These are phyloP conservation scores for Metroxylon sagu DNA, from an alignment of 176 grass and related monocot genomes.

Conservation along the genomic window DNA sequence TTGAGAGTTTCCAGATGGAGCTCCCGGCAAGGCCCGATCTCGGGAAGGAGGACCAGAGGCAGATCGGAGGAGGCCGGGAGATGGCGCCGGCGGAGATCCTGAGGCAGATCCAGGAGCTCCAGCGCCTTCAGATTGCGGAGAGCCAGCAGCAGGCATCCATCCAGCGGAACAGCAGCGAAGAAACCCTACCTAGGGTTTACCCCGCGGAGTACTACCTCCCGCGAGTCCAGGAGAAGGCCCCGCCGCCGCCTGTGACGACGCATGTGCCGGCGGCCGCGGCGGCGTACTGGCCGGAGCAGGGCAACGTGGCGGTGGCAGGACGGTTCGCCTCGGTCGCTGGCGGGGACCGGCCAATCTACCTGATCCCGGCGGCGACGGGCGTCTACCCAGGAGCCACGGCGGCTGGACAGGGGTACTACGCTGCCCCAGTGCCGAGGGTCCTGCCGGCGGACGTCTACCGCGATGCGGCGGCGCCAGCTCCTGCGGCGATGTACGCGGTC, in stretches of 20 bases:
- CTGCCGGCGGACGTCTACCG: conserved; percentile 7
- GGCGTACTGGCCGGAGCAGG: no score
- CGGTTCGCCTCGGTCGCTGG: conserved; percentile 9
- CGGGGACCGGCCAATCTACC: conserved; percentile 13
- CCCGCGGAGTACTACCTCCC: conserved; percentile 40
- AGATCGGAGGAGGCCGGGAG: background rate
- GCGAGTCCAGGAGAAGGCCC: conserved; percentile 51
- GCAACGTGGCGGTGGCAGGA: background rate
- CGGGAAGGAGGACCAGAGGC: conserved; percentile 19
- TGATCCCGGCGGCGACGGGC: conserved; percentile 5
- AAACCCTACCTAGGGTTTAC: conserved; percentile 46
- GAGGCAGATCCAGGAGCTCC: conserved; percentile 64
- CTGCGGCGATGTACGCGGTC: conserved; percentile 7
- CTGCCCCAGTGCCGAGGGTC: background rate
- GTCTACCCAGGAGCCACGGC: background rate
- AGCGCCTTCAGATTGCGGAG: conserved; percentile 57
- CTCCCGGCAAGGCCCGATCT: conserved; percentile 29
- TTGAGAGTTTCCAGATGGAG: no score
- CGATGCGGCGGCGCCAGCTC: conserved; percentile 8
- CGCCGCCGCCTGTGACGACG: conserved; percentile 1
- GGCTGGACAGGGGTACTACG: background rate
- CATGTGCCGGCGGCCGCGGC: conserved; percentile 33
- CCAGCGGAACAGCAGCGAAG: conserved; percentile 49
- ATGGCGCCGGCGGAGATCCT: conserved; percentile 29
- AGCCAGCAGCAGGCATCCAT: conserved; percentile 23